Evolutionary conservation across 345 rosid genomes (phyloP), one percentile per base, ranked within the genome.

Genomic region (Sonneratia caseolaris): DNA sequence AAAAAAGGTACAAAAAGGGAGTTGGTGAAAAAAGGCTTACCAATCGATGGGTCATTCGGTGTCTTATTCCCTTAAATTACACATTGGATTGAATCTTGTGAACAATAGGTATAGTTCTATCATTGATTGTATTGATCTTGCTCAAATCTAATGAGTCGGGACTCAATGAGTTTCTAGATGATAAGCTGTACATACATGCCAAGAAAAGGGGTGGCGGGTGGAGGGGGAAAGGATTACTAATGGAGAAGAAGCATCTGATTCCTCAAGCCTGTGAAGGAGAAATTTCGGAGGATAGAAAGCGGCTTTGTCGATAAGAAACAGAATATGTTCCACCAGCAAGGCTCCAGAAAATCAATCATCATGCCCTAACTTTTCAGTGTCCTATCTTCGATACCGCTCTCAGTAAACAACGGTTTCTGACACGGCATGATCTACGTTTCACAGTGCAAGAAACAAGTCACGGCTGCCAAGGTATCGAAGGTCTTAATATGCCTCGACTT

Each of bases 261-360:
- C 64, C 64, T n/a, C 27, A 59, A 59, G 36, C 21, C 35, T 59
- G 64, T 59, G 64, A 59, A 10, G 64, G 32, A 59, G 64, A 59
- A 59, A 10, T 22, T 1, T 59, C 64, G 64, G 36, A 22, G 9
- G 32, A n/a, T 59, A 24, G 64, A 22, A 59, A 59, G 35, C 2
- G 36, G 36, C 64, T 59, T 59, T 59, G 64, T 12, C 64, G 14
- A 59, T 59, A 24, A 59, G 36, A 59, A 24, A 35, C 64, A 7
- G 64, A 59, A 59, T 59, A 59, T 59, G 64, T 59, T 59, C 64
- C 64, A 59, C 64, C 36, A 11, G 35, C 64, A 59, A 24, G 32
- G 24, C 22, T 59, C 59, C 59, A 53, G 32, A 18, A 53, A 18
- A 19, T 18, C 59, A 53, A 19, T 53, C 59, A 18, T 19, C 9